A percentile compares a stretch with the other conserved stretches of the same genome.
Evolutionary conservation across 306 rosid genomes (phyloP).

Genomic region (Bauhinia variegata): DNA sequence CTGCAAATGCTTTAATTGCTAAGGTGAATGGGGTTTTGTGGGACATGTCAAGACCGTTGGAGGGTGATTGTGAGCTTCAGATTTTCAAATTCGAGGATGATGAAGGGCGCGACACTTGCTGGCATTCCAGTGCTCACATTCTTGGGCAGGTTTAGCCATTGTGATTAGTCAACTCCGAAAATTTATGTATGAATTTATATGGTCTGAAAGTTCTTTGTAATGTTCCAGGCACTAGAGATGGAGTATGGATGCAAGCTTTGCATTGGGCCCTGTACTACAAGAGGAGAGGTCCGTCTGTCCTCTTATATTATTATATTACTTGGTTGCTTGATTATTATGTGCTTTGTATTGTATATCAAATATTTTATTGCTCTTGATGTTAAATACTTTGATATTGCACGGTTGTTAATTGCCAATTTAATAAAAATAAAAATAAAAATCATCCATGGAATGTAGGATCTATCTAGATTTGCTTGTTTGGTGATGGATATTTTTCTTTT

Average conservation of each 20-base stretch:
- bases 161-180: not conserved
- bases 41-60: constrained; percentile 87
- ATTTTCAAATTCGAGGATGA: constrained; percentile 70
- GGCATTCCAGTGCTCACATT: constrained; percentile 99
- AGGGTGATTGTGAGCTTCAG: constrained; percentile 70
- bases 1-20: constrained; percentile 75
- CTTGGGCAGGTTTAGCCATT: constrained; percentile 71
- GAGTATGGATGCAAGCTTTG: constrained; percentile 96
- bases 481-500: too few species aligned
- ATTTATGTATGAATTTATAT: not conserved
- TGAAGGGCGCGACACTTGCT: constrained; percentile 92
- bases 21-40: constrained; percentile 81
- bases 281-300: constrained; percentile 87
- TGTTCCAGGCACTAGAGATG: constrained; percentile 71
- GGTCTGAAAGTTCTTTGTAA: constrained; percentile 10
- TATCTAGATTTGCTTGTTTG: too few species aligned
- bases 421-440: too few species aligned
- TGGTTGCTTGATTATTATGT: too few species aligned
- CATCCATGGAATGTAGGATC: too few species aligned
- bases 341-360: not conserved
- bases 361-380: not conserved
- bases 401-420: too few species aligned
- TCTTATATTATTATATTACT: too few species aligned
- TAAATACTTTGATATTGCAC: too few species aligned
- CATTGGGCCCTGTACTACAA: constrained; percentile 95